Evolutionary conservation across 164 flowering plant genomes (phyloP).

Genomic region (Akebia trifoliata): DNA sequence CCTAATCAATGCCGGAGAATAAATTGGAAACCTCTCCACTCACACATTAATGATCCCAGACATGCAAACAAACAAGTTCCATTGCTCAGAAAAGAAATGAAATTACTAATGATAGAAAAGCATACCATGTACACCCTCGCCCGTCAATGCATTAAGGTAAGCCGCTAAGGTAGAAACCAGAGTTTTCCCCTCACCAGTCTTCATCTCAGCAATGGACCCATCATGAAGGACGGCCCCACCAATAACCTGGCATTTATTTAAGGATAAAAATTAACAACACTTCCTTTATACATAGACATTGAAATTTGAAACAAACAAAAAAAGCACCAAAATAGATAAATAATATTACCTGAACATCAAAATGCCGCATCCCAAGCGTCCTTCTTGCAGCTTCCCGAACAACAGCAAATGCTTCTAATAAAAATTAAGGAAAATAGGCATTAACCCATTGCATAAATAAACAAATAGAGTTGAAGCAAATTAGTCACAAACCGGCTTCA

Average conservation of each 20-base stretch:
- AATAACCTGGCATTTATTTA: constrained; percentile 57
- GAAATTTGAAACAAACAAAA: background rate
- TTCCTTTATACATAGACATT: constrained; percentile 1
- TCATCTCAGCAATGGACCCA: constrained; percentile 99
- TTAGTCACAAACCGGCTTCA: constrained; percentile 63
- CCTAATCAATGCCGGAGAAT: too few species aligned
- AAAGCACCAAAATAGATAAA: background rate
- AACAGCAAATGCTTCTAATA: constrained; percentile 96
- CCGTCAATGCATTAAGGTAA: constrained; percentile 92
- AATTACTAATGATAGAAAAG: background rate
- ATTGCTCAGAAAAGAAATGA: background rate
- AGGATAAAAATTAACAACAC: background rate
- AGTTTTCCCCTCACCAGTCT: constrained; percentile 99
- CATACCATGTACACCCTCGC: constrained; percentile 93
- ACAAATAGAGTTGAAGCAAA: background rate
- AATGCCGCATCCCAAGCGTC: constrained; percentile 98
- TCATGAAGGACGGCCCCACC: constrained; percentile 99
- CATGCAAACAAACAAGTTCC: background rate
- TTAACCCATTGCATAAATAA: background rate
- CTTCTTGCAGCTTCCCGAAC: constrained; percentile 97
- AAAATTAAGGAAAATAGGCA: constrained; percentile 9
- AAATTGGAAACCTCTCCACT: too few species aligned
- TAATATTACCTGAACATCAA: constrained; percentile 86
- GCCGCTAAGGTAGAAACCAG: constrained; percentile 95
- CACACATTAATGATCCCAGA: background rate